Evolutionary conservation across 2,329 filamentous ascomycete genomes (phyloP).

Genomic region (Lachnellula cervina): DNA sequence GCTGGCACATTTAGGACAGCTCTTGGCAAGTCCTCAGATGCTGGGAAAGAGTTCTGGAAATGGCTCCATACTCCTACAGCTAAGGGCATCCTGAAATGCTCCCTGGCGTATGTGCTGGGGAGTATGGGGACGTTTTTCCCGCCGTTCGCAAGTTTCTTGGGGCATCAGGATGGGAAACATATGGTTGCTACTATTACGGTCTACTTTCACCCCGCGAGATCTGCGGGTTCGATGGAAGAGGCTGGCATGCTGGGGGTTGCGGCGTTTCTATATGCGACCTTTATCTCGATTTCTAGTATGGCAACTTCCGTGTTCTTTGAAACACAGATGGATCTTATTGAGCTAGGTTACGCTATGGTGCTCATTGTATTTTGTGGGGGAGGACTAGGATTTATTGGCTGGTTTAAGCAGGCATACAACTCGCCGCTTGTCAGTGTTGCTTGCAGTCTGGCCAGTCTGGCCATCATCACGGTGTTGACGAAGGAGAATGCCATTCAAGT

Average conservation of each 20-base stretch:
- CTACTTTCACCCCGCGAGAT: slow-evolving; percentile 88
- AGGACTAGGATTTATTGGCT: slow-evolving; percentile 80
- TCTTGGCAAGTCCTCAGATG: slow-evolving; percentile 33
- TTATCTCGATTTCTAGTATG: slow-evolving; percentile 81
- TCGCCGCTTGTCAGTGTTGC: slow-evolving; percentile 79
- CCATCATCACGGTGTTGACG: slow-evolving; percentile 83
- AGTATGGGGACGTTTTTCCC: slow-evolving; percentile 82
- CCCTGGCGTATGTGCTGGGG: slow-evolving; percentile 80
- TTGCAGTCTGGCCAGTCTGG: slow-evolving; percentile 79
- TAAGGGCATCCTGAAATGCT: slow-evolving; percentile 82
- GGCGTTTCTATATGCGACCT: slow-evolving; percentile 72
- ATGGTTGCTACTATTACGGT: slow-evolving; percentile 90
- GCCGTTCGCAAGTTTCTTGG: slow-evolving; percentile 66
- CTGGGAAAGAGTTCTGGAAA: slow-evolving; percentile 40
- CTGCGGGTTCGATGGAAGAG: slow-evolving; percentile 84
- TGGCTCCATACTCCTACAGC: slow-evolving; percentile 71
- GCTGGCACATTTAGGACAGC: slow-evolving; percentile 32
- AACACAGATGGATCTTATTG: slow-evolving; percentile 57
- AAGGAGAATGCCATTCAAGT: slow-evolving; percentile 85
- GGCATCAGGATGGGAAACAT: slow-evolving; percentile 85
- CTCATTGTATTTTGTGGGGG: slow-evolving; percentile 80
- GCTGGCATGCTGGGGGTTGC: slow-evolving; percentile 71
- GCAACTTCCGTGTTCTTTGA: slow-evolving; percentile 77
- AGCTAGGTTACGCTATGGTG: slow-evolving; percentile 72
- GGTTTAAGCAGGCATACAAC: slow-evolving; percentile 76